Conservation (phyloP, 306 rosid species). For the Dryas alaskensis region DNA sequence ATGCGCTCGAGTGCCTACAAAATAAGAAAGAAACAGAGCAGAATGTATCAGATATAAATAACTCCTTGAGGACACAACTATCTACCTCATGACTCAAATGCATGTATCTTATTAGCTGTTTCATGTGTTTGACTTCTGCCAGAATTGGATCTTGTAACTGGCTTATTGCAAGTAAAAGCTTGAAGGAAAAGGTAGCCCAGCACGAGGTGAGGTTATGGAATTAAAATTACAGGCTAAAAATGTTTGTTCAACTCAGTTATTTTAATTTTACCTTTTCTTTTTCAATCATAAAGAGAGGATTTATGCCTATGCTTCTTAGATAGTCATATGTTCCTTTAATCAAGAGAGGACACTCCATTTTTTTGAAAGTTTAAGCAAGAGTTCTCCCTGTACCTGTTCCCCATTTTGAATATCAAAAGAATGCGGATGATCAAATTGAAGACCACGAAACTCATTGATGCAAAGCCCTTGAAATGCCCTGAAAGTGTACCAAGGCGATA, state of each 20-base stretch:
- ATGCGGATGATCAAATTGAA: constrained; percentile 81
- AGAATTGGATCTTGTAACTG: too few relatives aligned
- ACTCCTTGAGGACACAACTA: not conserved
- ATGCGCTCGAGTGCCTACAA: constrained; percentile 81
- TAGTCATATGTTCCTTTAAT: not conserved
- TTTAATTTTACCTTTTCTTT: too few relatives aligned
- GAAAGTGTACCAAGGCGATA: constrained; percentile 38
- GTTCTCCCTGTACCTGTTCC: constrained; percentile 66
- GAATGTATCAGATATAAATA: not conserved
- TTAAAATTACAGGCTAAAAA: too few relatives aligned
- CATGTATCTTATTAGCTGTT: too few relatives aligned
- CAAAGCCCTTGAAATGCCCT: constrained; percentile 98
- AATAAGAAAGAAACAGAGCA: constrained; percentile 10
- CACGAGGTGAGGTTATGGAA: too few relatives aligned
- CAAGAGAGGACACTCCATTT: constrained; percentile 15
- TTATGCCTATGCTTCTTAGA: not conserved
- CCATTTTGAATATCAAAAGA: constrained; percentile 80
- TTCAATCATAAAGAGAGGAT: not conserved
- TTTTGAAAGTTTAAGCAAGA: not conserved
- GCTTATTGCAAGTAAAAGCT: too few relatives aligned
- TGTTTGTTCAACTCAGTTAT: too few relatives aligned
- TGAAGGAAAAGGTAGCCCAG: too few relatives aligned
- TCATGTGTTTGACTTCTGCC: too few relatives aligned
- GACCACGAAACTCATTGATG: constrained; percentile 82
- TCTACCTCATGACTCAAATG: not conserved